Base-by-base conservation (phyloP, 257 asterid genomes). In the Rubia yunnanensis region DNA sequence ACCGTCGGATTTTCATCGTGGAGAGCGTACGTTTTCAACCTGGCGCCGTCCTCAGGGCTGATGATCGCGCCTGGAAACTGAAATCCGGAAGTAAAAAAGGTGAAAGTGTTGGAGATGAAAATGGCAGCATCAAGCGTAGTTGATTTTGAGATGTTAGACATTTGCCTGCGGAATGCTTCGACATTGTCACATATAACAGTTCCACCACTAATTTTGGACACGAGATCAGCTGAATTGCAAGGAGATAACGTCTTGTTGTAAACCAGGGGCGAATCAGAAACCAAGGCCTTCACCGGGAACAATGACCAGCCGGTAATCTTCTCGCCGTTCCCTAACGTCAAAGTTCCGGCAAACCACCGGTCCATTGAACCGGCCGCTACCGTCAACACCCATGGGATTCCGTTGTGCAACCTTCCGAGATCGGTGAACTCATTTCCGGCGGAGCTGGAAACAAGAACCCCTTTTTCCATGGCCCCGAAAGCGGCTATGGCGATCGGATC, bases 391-490 rank as follows among this genome's bases (percentile, higher is more conserved):
- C 86, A 81, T 0, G 86, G 83, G 26, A 75, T 78, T 0, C 76
- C 86, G 31, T 78, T 73, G 44, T 69, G 75, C 13, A 78, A 63
- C 4, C 22, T 57, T n/a, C 75, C 76, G 56, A 54, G 26, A 1
- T 4, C 5, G 1, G 69, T 26, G 0, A 35, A 49, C 0, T 18
- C 68, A 15, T 73, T 78, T 64, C 81, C 86, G 1, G 78, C 83
- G 10, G 85, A 78, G 34, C 68, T 17, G 6, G 82, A 76, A 48
- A 81, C 78, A 14, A 73, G 27, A 1, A 81, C 68, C 1, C 81
- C 83, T 46, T 68, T 78, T 18, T 79, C 83, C 80, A 70, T 75
- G 0, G 83, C 86, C 10, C 79, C 80, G 26, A 81, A 81, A 0
- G 78, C 24, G 1, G 86, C 80, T 35, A 81, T 73, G 1, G 83